phyloP scores from a whole-genome alignment of 2,329 filamentous ascomycete species.

The Cercospora canescens region DNA sequence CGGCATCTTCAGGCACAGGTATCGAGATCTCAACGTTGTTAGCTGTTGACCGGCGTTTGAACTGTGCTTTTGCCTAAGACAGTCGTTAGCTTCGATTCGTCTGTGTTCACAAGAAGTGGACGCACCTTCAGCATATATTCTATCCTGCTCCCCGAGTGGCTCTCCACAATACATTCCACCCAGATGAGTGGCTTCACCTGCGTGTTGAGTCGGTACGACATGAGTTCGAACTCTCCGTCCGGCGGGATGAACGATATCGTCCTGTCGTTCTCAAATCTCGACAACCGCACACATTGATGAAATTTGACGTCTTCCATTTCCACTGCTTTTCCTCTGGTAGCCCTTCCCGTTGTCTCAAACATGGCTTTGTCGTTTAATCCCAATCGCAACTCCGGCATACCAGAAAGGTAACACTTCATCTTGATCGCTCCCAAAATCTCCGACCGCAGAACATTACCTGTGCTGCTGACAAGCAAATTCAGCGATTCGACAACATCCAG shows the following conservation, averaged over 20 bases:
- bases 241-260: conserved; percentile 99
- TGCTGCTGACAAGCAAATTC: conserved; percentile 90
- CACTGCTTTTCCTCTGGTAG: conserved; percentile 92
- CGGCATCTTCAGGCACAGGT: conserved; percentile 94
- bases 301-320: conserved; percentile 99
- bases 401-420: conserved; percentile 99
- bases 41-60: conserved; percentile 94
- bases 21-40: conserved; percentile 99
- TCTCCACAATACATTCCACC: conserved; percentile 97
- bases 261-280: conserved; percentile 95
- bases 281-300: conserved; percentile 94
- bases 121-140: conserved; percentile 94
- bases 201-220: conserved; percentile 98
- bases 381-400: conserved; percentile 93
- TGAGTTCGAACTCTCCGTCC: conserved; percentile 98
- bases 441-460: conserved; percentile 90
- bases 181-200: conserved; percentile 98
- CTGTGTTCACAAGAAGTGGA: not conserved
- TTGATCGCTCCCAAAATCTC: conserved; percentile 97
- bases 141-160: conserved; percentile 89
- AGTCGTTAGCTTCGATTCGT: not conserved
- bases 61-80: conserved; percentile 81
- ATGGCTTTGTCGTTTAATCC: conserved; percentile 99
- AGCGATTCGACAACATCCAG: conserved; percentile 95
- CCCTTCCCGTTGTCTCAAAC: conserved; percentile 96